Conservation (phyloP, 495 filamentous ascomycete genomes). For the Hypomontagnella monticulosa region DNA sequence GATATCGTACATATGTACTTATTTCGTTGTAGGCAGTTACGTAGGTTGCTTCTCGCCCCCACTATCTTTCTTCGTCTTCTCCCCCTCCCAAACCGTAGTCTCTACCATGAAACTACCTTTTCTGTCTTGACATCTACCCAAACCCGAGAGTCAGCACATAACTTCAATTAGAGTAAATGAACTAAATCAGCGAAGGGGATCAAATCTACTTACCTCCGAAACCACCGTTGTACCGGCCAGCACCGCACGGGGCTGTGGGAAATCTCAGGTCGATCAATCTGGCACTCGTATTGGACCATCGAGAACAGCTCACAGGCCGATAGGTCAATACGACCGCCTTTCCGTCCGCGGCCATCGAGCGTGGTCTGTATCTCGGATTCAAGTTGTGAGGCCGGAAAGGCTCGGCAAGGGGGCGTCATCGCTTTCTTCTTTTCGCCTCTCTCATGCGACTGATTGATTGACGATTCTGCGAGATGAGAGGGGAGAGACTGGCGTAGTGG, state of each 20-base stretch:
- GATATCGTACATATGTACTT: not conserved
- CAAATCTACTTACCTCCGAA: constrained; percentile 69
- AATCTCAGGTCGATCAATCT: constrained; percentile 64
- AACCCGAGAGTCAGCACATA: constrained; percentile 18
- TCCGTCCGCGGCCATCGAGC: constrained; percentile 56
- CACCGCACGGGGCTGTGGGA: constrained; percentile 69
- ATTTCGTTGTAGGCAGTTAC: not conserved
- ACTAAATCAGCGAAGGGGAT: not conserved
- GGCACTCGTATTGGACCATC: constrained; percentile 85
- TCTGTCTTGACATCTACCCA: constrained; percentile 73
- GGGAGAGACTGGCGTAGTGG: constrained; percentile 1
- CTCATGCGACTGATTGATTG: not conserved
- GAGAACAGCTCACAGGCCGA: constrained; percentile 76
- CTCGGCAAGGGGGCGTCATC: constrained; percentile 70
- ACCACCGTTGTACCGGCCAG: constrained; percentile 77
- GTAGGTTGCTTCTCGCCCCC: constrained; percentile 8
- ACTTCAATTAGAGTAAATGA: not conserved
- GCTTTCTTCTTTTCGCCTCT: constrained; percentile 4
- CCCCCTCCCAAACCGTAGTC: constrained; percentile 79
- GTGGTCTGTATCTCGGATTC: constrained; percentile 58
- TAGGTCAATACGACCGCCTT: constrained; percentile 65
- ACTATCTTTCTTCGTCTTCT: constrained; percentile 13
- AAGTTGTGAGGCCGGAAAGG: constrained; percentile 65
- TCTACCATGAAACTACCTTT: constrained; percentile 74
- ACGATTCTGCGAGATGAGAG: not conserved